Base-by-base conservation (phyloP, 371 early-diverging fungal species). In the Scutellospora calospora region DNA sequence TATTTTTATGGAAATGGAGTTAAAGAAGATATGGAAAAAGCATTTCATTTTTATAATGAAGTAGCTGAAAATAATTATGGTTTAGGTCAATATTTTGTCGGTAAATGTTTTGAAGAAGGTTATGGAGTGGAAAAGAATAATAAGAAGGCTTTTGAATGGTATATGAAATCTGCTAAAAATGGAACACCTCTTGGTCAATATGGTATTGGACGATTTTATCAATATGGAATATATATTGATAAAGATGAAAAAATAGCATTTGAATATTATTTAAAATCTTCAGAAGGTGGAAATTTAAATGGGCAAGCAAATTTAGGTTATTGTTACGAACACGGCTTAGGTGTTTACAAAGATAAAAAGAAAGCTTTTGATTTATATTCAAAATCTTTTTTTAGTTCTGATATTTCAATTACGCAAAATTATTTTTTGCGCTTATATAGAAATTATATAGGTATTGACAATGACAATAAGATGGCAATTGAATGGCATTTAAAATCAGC, bases 1-100 rank as follows among this genome's bases (percentile, higher is more conserved):
- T 95, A 90, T 76, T 93, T 91, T 77, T 90, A 94, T 81, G 94
- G 94, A n/a, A 88, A 93, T 35, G 95, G 93, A 3, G 89, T 94
- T 5, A 83, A 80, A 8, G 86, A 88, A 80, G 81, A 92, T 74
- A 84, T 90, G 51, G 82, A 83, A 25, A 83, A 89, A 82, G 97
- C 97, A 9, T 90, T 96, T 57, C 82, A 89, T 38, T 97, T 93
- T 93, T 98, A 96, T 84, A 12, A 11, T 45, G 45, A 51, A 71
- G 22, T 49, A 12, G 71, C 71, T 12, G 16, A 71, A 14, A 27
- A 41, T 71, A 27, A 20, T 14, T 16, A 71, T 71, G 16, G 22
- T 9, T 29, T 27, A 27, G 71, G 71, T 16, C 38, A 71, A 71
- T 45, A 33, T 38, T 27, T 25, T 5, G 20, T 71, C 3, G 71